Conservation (phyloP, 2,329 filamentous ascomycete species). For the Microsporum audouinii region DNA sequence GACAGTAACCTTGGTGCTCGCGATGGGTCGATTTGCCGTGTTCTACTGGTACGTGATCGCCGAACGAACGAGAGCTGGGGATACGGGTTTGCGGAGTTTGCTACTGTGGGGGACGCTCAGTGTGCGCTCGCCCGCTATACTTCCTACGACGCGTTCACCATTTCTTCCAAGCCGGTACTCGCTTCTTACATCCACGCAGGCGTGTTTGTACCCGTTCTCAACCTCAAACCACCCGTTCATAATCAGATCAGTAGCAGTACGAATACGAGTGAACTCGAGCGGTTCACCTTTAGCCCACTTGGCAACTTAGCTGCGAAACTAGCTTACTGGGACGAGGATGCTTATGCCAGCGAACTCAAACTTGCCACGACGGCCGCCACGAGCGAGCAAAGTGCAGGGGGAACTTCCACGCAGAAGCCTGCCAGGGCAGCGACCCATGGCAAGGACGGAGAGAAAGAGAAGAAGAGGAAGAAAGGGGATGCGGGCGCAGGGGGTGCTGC, state of each 20-base stretch:
- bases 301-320: constrained; percentile 57
- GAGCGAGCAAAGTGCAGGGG: constrained; percentile 16
- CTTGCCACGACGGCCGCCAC: constrained; percentile 43
- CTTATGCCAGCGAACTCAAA: constrained; percentile 55
- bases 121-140: constrained; percentile 62
- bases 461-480: constrained; percentile 41
- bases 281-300: constrained; percentile 58
- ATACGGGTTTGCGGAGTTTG: constrained; percentile 78
- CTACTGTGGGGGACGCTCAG: constrained; percentile 61
- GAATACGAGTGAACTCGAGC: constrained; percentile 13
- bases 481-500: constrained; percentile 22
- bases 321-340: constrained; percentile 65
- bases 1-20: constrained; percentile 57
- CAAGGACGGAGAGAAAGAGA: constrained; percentile 32
- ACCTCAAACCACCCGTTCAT: constrained; percentile 45
- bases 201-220: constrained; percentile 65
- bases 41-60: constrained; percentile 65
- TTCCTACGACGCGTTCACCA: constrained; percentile 63
- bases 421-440: constrained; percentile 16
- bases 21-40: constrained; percentile 61
- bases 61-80: constrained; percentile 61
- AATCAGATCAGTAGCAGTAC: constrained; percentile 20
- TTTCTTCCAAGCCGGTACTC: constrained; percentile 59
- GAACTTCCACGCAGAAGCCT: constrained; percentile 17
- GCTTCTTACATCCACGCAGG: constrained; percentile 72